Conservation (phyloP, 306 rosid species). For the Castanopsis chinensis region DNA sequence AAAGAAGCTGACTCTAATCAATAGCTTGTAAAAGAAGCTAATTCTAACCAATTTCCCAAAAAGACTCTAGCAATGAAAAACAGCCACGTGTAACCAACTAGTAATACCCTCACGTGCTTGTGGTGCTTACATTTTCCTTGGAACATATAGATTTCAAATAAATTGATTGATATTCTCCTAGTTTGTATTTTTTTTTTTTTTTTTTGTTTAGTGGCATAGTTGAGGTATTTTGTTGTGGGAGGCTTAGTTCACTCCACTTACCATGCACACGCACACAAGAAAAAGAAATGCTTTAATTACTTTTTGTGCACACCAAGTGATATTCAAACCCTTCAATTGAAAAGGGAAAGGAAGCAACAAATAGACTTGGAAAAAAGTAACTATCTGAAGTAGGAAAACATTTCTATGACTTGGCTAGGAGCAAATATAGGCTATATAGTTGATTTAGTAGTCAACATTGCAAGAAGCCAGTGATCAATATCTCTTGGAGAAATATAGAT, state of each 20-base stretch:
- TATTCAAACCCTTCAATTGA: conserved; percentile 1
- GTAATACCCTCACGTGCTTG: conserved; percentile 35
- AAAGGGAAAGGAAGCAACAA: neutral
- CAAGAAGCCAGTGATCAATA: neutral
- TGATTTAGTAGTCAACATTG: neutral
- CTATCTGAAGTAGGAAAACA: conserved; percentile 1
- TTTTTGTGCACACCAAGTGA: neutral
- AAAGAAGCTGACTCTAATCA: no score
- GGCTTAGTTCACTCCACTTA: neutral
- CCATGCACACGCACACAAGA: no score
- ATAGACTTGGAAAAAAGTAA: neutral
- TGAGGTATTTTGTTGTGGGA: conserved; percentile 15
- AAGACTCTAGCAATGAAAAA: no score
- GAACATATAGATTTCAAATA: conserved; percentile 12
- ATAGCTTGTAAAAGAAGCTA: no score
- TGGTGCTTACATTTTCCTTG: conserved; percentile 54
- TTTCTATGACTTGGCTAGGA: neutral
- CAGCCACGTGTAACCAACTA: no score
- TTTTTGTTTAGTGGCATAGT: conserved; percentile 16
- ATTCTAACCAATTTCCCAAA: no score
- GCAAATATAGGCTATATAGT: neutral
- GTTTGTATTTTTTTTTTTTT: conserved; percentile 10
- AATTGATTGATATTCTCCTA: conserved; percentile 8
- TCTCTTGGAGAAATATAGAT: neutral
- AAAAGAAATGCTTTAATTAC: neutral